Evolutionary conservation across 2,329 filamentous ascomycete species (phyloP), one percentile per base, ranked within the genome.

Genomic region (Shiraia sp.): DNA sequence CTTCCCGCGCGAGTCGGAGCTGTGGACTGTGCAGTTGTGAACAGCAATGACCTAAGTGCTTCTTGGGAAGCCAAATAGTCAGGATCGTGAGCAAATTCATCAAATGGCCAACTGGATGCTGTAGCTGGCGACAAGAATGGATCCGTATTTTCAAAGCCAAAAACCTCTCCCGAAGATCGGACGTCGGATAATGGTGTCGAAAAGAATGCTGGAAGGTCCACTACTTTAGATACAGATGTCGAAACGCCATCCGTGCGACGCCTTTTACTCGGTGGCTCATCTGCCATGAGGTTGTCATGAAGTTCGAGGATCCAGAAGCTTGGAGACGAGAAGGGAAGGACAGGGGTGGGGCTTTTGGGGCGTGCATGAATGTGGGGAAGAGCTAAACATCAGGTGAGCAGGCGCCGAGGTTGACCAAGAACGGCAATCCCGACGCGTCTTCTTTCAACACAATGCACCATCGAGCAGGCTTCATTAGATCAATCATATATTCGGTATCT

Each of bases 61-160:
- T 65, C 59, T 31, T 63, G 59, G 1, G 60, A 63, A 12, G 58
- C 60, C 14, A 63, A 32, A 35, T 64, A 65, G 23, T 51, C 53
- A 2, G 60, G 57, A 42, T 65, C 52, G 25, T 53, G 53, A 2
- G 56, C 55, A 29, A 63, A 61, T 22, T 59, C 59, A 33, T 64
- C 60, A 23, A 60, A 45, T 3, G 50, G 50, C 55, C 59, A 62
- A 27, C 53, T 60, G 10, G 44, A 47, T 6, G 44, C 47, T 7
- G 57, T 57, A 1, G 45, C 45, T 10, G 59, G 57, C 8, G 53
- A 62, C 12, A 56, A 40, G 29, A 59, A 61, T 4, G 54, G 51
- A 36, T 61, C 56, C 31, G 55, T 45, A 34, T 45, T 51, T 8
- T 55, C 47, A 19, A 50, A 46, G 1, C 32, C 36, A 34, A 38